Evolutionary conservation across 768 basidiomycete genomes (phyloP).

Genomic region (Lyophyllum decastes): DNA sequence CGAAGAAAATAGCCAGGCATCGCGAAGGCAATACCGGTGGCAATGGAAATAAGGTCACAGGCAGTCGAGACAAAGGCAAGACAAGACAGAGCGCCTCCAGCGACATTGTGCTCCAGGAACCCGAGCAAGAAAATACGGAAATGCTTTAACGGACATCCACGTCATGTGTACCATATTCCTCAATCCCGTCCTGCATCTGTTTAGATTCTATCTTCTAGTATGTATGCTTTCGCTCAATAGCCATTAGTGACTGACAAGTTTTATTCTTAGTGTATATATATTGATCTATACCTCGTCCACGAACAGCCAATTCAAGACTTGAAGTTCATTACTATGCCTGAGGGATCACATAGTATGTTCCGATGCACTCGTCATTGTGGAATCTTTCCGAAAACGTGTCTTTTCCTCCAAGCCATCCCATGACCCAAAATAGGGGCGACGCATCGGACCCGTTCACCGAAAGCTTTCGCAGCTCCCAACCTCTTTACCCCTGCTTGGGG

Average conservation of each 20-base stretch:
- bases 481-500: not conserved
- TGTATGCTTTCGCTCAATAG: not conserved
- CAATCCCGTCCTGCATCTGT: not conserved
- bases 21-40: constrained; percentile 4
- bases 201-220: not conserved
- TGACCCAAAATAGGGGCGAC: not conserved
- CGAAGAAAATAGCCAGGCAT: constrained; percentile 19
- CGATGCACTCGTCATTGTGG: no score
- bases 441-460: not conserved
- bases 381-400: not conserved
- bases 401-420: not conserved
- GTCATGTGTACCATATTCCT: not conserved
- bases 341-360: not conserved
- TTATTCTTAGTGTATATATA: not conserved
- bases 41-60: not conserved
- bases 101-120: constrained; percentile 40
- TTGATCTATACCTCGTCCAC: not conserved
- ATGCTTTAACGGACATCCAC: constrained; percentile 12
- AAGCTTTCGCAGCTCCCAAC: not conserved
- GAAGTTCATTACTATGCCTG: not conserved
- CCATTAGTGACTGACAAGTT: not conserved
- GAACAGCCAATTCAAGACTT: not conserved
- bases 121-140: constrained; percentile 45
- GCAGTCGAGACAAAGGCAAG: constrained; percentile 6
- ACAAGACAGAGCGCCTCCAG: constrained; percentile 13